Base-by-base conservation (phyloP, 106 monocot genomes). In the Dendrobium officinale region DNA sequence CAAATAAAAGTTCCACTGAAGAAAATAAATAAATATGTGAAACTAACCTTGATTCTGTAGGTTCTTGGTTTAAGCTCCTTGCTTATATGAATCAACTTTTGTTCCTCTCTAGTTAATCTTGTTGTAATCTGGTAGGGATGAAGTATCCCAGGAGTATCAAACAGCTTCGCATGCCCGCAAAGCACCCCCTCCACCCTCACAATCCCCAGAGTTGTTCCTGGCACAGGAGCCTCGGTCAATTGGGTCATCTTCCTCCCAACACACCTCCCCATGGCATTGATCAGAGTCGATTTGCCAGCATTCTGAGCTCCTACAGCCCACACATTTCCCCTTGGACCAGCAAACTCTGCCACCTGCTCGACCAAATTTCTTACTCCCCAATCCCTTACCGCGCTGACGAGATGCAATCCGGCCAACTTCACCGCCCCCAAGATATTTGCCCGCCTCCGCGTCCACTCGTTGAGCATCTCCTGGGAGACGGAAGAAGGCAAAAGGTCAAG, bases 221-320 rank as follows among this genome's bases (percentile, higher is more conserved):
- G 99, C 75, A 99, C 99, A 4, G 95, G 90, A 9, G 99, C 95
- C 82, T 91, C 99, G 10, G 99, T 99, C 86, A 99, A 77, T 73
- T 88, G 81, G 48, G 79, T 81, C 77, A 68, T 59, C 74, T 85
- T 85, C 20, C 85, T 85, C 9, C 74, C 86, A 27, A 78, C 77
- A 42, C 89, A 90, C 82, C 83, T 84, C 45, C 85, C 95, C 93
- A 99, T 93, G 10, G 99, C 91, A 85, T 99, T 99, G 51, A 99
- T 91, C 85, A 99, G 76, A 2, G 99, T 95, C n/a, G 98, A 99
- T 73, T 99, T 99, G 56, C 99, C 99, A 0, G 90, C 99, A 77
- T 99, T 99, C 89, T 95, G 95, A 6, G 99, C 90, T 4, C 99
- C 99, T 9, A 99, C 95, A 1, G 93, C 91, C 95, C 95, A 99